Evolutionary conservation across 805 yeast species (phyloP).

Genomic region (Ogataea ramenticola): DNA sequence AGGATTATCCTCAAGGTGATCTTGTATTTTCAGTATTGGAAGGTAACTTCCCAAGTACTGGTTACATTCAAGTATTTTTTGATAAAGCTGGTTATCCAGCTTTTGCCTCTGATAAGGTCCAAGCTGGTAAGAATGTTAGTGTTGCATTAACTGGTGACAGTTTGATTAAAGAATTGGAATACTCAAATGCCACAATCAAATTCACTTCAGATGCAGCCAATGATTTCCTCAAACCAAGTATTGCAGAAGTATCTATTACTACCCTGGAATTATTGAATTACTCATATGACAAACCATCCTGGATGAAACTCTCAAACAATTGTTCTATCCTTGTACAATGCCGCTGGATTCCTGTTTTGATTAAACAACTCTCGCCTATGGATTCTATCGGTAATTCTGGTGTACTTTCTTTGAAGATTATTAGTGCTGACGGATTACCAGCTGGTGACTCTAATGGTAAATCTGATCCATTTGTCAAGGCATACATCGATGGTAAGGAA

Average conservation of each 20-base stretch:
- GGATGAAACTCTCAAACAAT: slow-evolving; percentile 47
- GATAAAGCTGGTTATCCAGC: slow-evolving; percentile 69
- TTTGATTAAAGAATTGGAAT: slow-evolving; percentile 69
- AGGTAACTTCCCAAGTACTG: slow-evolving; percentile 49
- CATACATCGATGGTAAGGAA: slow-evolving; percentile 57
- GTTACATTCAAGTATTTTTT: slow-evolving; percentile 66
- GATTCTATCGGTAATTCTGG: slow-evolving; percentile 79
- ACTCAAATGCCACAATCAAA: slow-evolving; percentile 60
- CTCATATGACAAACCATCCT: slow-evolving; percentile 56
- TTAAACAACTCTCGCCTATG: slow-evolving; percentile 53
- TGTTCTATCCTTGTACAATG: slow-evolving; percentile 46
- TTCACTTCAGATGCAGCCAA: slow-evolving; percentile 47
- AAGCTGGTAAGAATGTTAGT: slow-evolving; percentile 29
- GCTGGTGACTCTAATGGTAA: slow-evolving; percentile 90
- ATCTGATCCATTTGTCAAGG: slow-evolving; percentile 83
- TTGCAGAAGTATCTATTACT: slow-evolving; percentile 60
- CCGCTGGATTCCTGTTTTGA: slow-evolving; percentile 74
- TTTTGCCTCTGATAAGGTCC: slow-evolving; percentile 46
- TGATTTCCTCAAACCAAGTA: slow-evolving; percentile 47
- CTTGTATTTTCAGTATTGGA: slow-evolving; percentile 59
- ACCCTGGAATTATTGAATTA: slow-evolving; percentile 58
- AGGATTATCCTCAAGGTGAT: slow-evolving; percentile 65
- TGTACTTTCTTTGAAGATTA: slow-evolving; percentile 48
- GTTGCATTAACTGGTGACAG: slow-evolving; percentile 57
- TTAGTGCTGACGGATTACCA: slow-evolving; percentile 60